Evolutionary conservation across 2,329 filamentous ascomycete genomes (phyloP).

Genomic region (Cladobotryum protrusum): DNA sequence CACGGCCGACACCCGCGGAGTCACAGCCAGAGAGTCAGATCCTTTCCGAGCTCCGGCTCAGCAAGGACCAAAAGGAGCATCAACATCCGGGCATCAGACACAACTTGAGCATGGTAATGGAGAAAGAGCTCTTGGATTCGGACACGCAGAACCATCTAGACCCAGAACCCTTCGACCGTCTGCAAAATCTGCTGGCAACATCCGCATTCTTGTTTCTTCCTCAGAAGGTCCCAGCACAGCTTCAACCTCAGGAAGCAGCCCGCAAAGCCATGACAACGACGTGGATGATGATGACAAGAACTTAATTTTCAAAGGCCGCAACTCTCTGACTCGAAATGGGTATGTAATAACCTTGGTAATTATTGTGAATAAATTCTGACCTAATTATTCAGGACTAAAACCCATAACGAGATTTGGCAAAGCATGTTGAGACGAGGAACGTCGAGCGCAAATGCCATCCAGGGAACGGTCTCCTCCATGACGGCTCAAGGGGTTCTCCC

Average conservation of each 20-base stretch:
- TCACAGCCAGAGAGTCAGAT: constrained; percentile 8
- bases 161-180: neutral
- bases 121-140: neutral
- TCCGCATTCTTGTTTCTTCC: neutral
- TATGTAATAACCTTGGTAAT: constrained; percentile 18
- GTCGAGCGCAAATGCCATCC: constrained; percentile 39
- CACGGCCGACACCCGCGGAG: neutral
- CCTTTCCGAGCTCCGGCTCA: constrained; percentile 15
- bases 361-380: neutral
- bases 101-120: neutral
- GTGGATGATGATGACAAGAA: constrained; percentile 29
- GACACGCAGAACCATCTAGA: neutral
- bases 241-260: constrained; percentile 1
- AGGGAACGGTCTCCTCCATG: constrained; percentile 45
- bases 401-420: constrained; percentile 41
- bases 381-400: constrained; percentile 30
- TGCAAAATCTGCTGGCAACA: neutral
- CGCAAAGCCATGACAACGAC: constrained; percentile 11
- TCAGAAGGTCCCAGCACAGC: constrained; percentile 1
- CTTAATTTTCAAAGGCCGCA: constrained; percentile 34
- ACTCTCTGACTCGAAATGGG: constrained; percentile 22
- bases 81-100: neutral
- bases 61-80: constrained; percentile 2
- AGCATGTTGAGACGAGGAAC: constrained; percentile 47
- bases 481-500: constrained; percentile 50